phyloP scores from a whole-genome alignment of 768 basidiomycete species.

The Pleurotus salmoneostramineus region DNA sequence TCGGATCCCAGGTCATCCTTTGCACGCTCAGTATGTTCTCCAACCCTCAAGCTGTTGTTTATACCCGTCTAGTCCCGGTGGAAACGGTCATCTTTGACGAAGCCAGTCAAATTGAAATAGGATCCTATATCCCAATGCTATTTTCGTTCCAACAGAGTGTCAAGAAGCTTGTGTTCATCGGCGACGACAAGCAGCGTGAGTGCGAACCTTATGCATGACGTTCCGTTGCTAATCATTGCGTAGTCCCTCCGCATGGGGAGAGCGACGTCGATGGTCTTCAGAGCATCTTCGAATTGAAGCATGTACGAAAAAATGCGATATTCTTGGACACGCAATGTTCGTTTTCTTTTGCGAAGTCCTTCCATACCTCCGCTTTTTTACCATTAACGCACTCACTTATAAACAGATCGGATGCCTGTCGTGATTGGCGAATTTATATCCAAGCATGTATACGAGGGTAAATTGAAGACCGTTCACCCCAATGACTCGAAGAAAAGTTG shows the following conservation, averaged over 20 bases:
- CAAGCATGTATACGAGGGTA: conserved; percentile 46
- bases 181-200: conserved; percentile 50
- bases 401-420: conserved; percentile 57
- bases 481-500: conserved; percentile 36
- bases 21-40: conserved; percentile 70
- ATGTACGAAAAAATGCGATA: conserved; percentile 35
- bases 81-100: conserved; percentile 47
- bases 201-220: conserved; percentile 19
- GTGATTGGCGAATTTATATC: conserved; percentile 63
- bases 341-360: neutral
- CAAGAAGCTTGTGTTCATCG: conserved; percentile 45
- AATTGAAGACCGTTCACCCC: conserved; percentile 43
- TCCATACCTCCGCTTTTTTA: neutral
- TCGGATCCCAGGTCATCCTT: conserved; percentile 49
- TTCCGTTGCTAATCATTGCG: neutral
- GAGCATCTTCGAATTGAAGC: conserved; percentile 59
- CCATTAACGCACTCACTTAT: neutral
- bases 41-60: conserved; percentile 16
- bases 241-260: conserved; percentile 66
- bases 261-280: conserved; percentile 44
- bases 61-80: conserved; percentile 28
- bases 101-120: conserved; percentile 39
- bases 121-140: conserved; percentile 39
- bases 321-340: conserved; percentile 64
- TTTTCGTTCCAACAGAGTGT: conserved; percentile 27